Evolutionary conservation across 192 early-diverging fungal species (phyloP), one percentile per base, ranked within the genome.

Genomic region (Coemansia sp.): DNA sequence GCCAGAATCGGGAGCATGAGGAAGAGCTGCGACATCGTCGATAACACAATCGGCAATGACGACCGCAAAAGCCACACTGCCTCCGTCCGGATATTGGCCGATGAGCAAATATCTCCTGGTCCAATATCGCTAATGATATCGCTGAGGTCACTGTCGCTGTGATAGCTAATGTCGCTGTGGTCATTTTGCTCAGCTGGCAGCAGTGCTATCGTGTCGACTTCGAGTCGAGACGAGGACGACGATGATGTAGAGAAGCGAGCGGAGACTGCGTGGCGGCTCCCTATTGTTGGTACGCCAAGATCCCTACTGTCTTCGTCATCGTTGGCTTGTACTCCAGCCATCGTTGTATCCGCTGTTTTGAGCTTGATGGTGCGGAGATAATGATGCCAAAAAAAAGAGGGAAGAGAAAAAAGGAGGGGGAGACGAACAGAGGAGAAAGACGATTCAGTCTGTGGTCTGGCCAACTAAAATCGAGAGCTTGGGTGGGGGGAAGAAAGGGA

Each of bases 21-120:
- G 13, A 82, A 42, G 8, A 82, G 52, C 68, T 76, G 74, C 19
- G 75, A 67, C 53, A 76, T 68, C 11, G 67, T 73, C 6, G 79
- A 76, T 28, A 68, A n/a, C 2, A 82, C 72, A 17, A 82, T 76
- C 6, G 79, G 79, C 39, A 77, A 44, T n/a, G 79, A 64, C 32
- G 72, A 70, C 43, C 28, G 32, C 21, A 72, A 5, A 26, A 82
- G 79, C n/a, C 23, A 26, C 19, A 26, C 13, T 1, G 61, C 64
- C 39, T 82, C 79, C 2, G 26, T 6, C 21, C 63, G 68, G 37
- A 73, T 37, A 60, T 49, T 76, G 32, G 5, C 59, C 17, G 39
- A 10, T 10, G 35, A 10, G 33, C 70, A 62, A 26, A 72, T 35
- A 19, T 67, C 64, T 32, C 46, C 44, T 8, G 35, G 32, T 42